Conservation (phyloP, 1,284 basidiomycete species). For the Leucoagaricus sp. region DNA sequence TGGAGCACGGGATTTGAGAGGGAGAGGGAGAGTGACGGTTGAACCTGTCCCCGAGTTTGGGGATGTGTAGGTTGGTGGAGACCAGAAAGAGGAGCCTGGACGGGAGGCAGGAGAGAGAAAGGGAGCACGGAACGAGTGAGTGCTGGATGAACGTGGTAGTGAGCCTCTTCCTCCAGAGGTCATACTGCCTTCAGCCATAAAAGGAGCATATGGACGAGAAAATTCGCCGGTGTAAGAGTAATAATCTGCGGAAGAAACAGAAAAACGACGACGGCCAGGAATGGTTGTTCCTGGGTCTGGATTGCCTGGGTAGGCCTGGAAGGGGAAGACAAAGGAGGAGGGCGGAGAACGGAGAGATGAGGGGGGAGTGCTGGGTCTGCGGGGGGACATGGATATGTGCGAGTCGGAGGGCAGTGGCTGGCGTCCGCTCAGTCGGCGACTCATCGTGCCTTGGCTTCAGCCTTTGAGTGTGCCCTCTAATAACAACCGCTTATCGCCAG, state of each 20-base stretch:
- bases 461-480: neutral
- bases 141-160: constrained; percentile 38
- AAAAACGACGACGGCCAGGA: constrained; percentile 37
- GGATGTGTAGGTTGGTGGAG: constrained; percentile 46
- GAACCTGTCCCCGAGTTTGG: constrained; percentile 11
- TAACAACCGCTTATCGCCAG: neutral
- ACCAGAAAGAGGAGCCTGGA: constrained; percentile 59
- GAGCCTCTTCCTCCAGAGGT: too few species aligned
- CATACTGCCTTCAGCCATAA: constrained; percentile 42
- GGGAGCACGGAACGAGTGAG: constrained; percentile 60
- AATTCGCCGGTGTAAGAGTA: constrained; percentile 23
- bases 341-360: constrained; percentile 38
- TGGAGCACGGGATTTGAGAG: constrained; percentile 44
- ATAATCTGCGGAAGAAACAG: constrained; percentile 15
- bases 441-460: constrained; percentile 5
- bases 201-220: constrained; percentile 51
- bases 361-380: constrained; percentile 10
- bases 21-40: constrained; percentile 25
- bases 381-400: neutral
- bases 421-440: neutral
- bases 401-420: constrained; percentile 4
- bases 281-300: constrained; percentile 50
- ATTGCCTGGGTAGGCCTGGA: constrained; percentile 63
- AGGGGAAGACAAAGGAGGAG: constrained; percentile 52
- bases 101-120: constrained; percentile 70